Base-by-base conservation (phyloP, 352 stramenopile genomes). In the Phytophthora niederhauseri region DNA sequence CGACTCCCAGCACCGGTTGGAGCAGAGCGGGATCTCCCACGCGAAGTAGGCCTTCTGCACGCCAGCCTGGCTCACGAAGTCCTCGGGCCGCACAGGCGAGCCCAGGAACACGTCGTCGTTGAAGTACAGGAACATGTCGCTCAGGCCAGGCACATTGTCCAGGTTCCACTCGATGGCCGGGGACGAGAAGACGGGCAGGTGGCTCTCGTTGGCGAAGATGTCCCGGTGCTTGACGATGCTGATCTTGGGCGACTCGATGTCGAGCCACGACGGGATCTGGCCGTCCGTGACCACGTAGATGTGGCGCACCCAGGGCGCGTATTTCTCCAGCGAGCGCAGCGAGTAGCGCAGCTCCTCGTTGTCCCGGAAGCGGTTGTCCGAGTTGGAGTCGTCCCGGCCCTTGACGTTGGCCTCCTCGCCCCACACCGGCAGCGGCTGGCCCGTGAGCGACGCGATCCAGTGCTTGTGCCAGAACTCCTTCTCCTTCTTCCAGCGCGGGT, bases 61-160 rank as follows among this genome's bases (percentile, higher is more conserved):
- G 19, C 89, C 87, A 9, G 68, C 77, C 64, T 92, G 82, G 20
- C 80, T 91, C 14, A 98, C 79, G 84, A 99, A 99, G 66, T 99
- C 96, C 50, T 98, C 91, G 0, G 96, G 96, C 51, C 83, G 78
- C 12, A 97, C 86, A 11, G 78, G 76, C 15, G 90, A 82, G 41
- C 95, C 96, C 0, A 99, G 78, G 66, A 99, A 97, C 9, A 99
- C 95, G 74, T 99, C 95, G 72, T 99, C 96, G 70, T 99, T 99
- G 66, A 99, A 98, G 75, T 99, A 99, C 4, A 99, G 61, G 68
- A 99, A 99, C 59, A 90, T 87, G 20, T 96, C 77, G 58, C 89
- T 97, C 6, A 99, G 76, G 1, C 91, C 93, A 0, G 90, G 93
- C 61, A 99, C 98, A 61, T 92, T 93, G 74, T 98, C 96, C 9